Evolutionary conservation across 2,329 filamentous ascomycete genomes (phyloP).

Genomic region (Endocalyx cinctus): DNA sequence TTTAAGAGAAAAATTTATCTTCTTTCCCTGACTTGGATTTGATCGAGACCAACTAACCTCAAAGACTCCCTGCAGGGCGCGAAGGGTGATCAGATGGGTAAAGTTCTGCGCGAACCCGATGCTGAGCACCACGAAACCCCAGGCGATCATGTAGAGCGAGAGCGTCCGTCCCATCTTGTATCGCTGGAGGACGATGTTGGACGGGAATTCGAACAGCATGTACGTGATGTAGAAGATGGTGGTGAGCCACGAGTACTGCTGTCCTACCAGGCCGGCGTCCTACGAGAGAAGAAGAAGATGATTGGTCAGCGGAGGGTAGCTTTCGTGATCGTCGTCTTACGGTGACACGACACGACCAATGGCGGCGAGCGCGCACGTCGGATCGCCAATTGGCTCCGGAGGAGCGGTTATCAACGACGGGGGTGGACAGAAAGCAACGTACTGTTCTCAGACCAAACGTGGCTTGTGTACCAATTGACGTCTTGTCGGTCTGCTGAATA

Average conservation of each 20-base stretch:
- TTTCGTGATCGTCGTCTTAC: no score
- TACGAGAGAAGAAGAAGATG: no score
- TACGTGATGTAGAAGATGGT: constrained; percentile 30
- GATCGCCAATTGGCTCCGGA: no score
- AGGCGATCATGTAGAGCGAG: constrained; percentile 27
- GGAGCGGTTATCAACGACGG: no score
- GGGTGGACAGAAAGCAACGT: no score
- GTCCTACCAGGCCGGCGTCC: constrained; percentile 26
- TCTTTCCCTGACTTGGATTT: neutral
- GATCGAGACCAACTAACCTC: constrained; percentile 15
- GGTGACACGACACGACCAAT: no score
- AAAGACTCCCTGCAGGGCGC: constrained; percentile 33
- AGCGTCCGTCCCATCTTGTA: constrained; percentile 27
- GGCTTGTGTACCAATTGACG: constrained; percentile 33
- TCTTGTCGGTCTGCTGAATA: constrained; percentile 45
- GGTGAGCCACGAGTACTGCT: constrained; percentile 31
- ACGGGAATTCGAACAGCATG: constrained; percentile 27
- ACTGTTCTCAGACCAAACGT: constrained; percentile 32
- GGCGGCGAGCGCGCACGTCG: no score
- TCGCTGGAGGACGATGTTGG: constrained; percentile 26
- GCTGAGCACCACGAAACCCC: constrained; percentile 31
- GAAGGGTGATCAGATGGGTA: constrained; percentile 29
- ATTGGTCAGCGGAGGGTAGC: no score
- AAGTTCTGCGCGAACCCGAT: constrained; percentile 34
- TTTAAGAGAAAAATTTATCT: constrained; percentile 1